phyloP scores from a whole-genome alignment of 192 early-diverging fungal species.

The Linnemannia schmuckeri region DNA sequence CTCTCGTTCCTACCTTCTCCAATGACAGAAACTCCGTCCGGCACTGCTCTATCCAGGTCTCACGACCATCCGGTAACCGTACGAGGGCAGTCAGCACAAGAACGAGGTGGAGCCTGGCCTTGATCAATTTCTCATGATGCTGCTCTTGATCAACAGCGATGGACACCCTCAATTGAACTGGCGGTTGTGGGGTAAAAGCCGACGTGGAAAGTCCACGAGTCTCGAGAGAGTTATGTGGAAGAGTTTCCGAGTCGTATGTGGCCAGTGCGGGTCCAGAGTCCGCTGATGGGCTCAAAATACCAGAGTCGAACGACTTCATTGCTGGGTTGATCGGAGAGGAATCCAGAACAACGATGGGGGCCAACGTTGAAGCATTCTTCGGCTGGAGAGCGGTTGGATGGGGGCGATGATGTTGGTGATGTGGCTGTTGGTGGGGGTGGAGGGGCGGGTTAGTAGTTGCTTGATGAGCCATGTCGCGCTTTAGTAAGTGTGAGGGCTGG shows the following conservation, averaged over 20 bases:
- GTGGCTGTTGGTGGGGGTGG: neutral
- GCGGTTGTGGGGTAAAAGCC: neutral
- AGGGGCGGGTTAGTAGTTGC: too few relatives aligned
- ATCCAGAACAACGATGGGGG: constrained; percentile 29
- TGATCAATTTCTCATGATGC: constrained; percentile 25
- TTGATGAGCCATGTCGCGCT: too few relatives aligned
- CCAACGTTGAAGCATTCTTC: constrained; percentile 26
- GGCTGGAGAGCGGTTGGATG: constrained; percentile 9
- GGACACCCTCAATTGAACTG: constrained; percentile 37
- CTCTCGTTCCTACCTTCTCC: constrained; percentile 20
- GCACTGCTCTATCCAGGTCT: constrained; percentile 41
- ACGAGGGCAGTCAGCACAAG: constrained; percentile 46
- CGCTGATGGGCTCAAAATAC: constrained; percentile 14
- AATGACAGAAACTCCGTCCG: constrained; percentile 43
- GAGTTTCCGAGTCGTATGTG: neutral
- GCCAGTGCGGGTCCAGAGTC: neutral
- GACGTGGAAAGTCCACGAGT: neutral
- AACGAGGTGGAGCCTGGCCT: constrained; percentile 23
- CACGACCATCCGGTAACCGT: constrained; percentile 15
- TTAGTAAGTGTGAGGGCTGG: too few relatives aligned
- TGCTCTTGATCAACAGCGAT: constrained; percentile 45
- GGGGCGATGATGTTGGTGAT: neutral
- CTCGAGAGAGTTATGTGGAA: neutral
- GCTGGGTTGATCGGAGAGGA: constrained; percentile 1
- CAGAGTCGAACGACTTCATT: neutral